Percentiles rank a stretch among this genome's conserved stretches.
These are phyloP conservation scores for Boletus vermiculosoides DNA, from an alignment of 768 basidiomycete genomes.

Conservation along the genomic window DNA sequence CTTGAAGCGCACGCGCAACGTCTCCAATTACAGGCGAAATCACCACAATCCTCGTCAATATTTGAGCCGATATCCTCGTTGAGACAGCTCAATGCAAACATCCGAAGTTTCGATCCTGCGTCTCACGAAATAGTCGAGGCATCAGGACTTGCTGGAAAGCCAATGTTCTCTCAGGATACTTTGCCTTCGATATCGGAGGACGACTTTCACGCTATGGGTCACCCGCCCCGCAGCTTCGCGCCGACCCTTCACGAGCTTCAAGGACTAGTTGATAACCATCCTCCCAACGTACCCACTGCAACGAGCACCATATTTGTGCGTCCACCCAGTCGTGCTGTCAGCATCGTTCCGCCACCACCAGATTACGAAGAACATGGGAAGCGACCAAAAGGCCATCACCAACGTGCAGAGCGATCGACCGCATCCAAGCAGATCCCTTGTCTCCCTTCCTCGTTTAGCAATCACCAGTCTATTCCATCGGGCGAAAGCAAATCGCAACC, in stretches of 20 bases:
- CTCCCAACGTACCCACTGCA: not conserved
- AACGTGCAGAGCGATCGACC: constrained; percentile 6
- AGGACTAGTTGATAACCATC: not conserved
- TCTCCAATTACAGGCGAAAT: constrained; percentile 19
- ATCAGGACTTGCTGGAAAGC: constrained; percentile 3
- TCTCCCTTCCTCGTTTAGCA: constrained; percentile 2
- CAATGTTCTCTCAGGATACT: constrained; percentile 18
- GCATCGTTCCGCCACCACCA: constrained; percentile 30
- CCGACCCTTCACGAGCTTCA: constrained; percentile 1
- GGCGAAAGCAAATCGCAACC: constrained; percentile 10
- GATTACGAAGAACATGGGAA: constrained; percentile 18
- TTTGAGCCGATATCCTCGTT: constrained; percentile 10
- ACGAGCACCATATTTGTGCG: constrained; percentile 14
- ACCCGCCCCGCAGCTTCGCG: constrained; percentile 5
- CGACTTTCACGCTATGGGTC: constrained; percentile 33
- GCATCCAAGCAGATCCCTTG: constrained; percentile 3
- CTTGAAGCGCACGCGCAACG: constrained; percentile 50
- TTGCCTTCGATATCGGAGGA: constrained; percentile 36
- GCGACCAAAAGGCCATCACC: constrained; percentile 11
- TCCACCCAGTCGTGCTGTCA: constrained; percentile 31
- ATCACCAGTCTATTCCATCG: constrained; percentile 5
- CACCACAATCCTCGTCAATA: constrained; percentile 6
- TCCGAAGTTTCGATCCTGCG: constrained; percentile 5
- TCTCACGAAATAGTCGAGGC: not conserved
- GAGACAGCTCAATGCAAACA: constrained; percentile 9